Evolutionary conservation across 495 filamentous ascomycete species (phyloP).

Genomic region (Penicillium verhagenii): DNA sequence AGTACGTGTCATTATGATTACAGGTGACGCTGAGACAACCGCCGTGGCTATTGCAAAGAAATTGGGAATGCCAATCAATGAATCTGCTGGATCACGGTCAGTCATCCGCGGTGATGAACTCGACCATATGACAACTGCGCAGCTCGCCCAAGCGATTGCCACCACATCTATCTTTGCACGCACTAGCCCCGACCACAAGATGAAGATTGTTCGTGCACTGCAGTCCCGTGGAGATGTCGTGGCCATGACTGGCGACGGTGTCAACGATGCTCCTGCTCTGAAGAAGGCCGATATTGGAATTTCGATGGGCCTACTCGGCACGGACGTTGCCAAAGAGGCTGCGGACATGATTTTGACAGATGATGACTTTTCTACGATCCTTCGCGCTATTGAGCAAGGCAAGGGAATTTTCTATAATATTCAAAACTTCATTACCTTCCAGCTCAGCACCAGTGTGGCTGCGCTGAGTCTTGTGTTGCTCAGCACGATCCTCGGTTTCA

Average conservation of each 20-base stretch:
- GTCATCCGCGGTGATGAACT: constrained; percentile 88
- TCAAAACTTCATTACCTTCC: constrained; percentile 98
- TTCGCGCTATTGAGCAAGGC: constrained; percentile 95
- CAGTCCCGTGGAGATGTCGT: constrained; percentile 95
- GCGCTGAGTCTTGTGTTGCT: constrained; percentile 87
- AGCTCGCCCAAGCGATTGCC: constrained; percentile 78
- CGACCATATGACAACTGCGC: constrained; percentile 81
- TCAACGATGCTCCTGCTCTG: constrained; percentile 94
- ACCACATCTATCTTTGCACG: constrained; percentile 92
- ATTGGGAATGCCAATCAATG: constrained; percentile 79
- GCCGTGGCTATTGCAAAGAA: constrained; percentile 90
- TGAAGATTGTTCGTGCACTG: constrained; percentile 91
- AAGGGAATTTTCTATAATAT: constrained; percentile 99
- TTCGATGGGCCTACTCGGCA: constrained; percentile 92
- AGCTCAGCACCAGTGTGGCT: constrained; percentile 94
- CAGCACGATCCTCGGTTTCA: constrained; percentile 87
- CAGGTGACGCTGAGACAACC: constrained; percentile 91
- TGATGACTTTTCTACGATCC: constrained; percentile 96
- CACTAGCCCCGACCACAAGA: constrained; percentile 94
- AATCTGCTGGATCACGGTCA: constrained; percentile 49
- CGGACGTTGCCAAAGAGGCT: constrained; percentile 97
- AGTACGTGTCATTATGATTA: constrained; percentile 98
- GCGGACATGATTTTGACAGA: constrained; percentile 99
- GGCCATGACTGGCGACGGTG: constrained; percentile 97
- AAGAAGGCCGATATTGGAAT: constrained; percentile 99